A percentile compares a stretch with the other conserved stretches of the same genome.
Evolutionary conservation across 2,329 filamentous ascomycete genomes (phyloP).

Genomic region (Neurospora crassa): DNA sequence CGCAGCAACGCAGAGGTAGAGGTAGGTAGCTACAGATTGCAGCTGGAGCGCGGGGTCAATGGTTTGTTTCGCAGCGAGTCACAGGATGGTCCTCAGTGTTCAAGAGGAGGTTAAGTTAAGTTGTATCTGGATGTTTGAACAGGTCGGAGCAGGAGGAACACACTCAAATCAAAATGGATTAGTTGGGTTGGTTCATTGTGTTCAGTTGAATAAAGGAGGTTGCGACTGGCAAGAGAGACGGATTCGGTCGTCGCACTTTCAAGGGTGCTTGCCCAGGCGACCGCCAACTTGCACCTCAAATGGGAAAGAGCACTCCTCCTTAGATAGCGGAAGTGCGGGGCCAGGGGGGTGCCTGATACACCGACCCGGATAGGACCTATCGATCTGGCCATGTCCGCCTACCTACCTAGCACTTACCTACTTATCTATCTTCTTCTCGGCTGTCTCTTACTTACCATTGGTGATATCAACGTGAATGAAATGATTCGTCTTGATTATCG

Average conservation of each 20-base stretch:
- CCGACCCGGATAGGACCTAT: neutral
- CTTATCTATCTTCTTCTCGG: neutral
- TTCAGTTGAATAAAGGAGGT: neutral
- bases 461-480: neutral
- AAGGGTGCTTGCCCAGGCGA: neutral
- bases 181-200: neutral
- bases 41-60: neutral
- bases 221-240: neutral
- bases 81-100: neutral
- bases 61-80: neutral
- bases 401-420: neutral
- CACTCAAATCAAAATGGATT: neutral
- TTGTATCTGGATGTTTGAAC: neutral
- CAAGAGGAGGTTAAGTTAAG: neutral
- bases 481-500: neutral
- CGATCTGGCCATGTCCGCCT: neutral
- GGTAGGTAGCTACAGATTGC: neutral
- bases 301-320: neutral
- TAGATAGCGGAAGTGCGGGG: neutral
- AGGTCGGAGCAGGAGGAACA: neutral
- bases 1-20: neutral
- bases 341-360: neutral
- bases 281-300: neutral
- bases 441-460: neutral
- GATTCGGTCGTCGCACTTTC: neutral